A percentile compares a stretch with the other conserved stretches of the same genome.
Evolutionary conservation across 2,329 filamentous ascomycete species (phyloP).

Genomic region (Trichophyton equinum): DNA sequence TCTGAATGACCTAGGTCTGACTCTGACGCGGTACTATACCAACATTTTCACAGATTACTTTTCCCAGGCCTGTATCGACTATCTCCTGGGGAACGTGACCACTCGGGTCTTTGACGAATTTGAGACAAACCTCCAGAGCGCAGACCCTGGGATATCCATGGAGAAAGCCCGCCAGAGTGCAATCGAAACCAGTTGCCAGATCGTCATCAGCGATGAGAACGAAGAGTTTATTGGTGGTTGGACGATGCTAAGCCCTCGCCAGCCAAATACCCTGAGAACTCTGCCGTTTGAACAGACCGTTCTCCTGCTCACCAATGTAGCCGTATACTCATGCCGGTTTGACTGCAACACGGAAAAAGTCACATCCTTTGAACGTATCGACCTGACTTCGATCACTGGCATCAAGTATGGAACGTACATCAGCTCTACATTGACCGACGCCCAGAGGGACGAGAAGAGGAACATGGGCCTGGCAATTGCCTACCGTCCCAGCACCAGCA

Average conservation of each 20-base stretch:
- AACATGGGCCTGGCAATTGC: constrained; percentile 76
- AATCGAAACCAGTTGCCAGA: constrained; percentile 75
- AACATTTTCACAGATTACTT: constrained; percentile 99
- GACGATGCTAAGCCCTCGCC: constrained; percentile 68
- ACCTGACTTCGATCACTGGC: constrained; percentile 57
- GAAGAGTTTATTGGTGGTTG: constrained; percentile 84
- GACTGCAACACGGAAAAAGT: constrained; percentile 96
- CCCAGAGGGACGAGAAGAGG: constrained; percentile 61
- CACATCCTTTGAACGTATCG: constrained; percentile 75
- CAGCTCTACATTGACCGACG: constrained; percentile 67
- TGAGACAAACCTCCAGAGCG: constrained; percentile 81
- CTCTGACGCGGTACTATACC: constrained; percentile 59
- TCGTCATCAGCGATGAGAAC: constrained; percentile 68
- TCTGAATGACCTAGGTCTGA: constrained; percentile 79
- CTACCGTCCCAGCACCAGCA: constrained; percentile 59
- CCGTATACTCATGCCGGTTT: constrained; percentile 79
- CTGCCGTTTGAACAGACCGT: constrained; percentile 79
- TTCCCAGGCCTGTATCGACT: constrained; percentile 88
- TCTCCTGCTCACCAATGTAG: constrained; percentile 70
- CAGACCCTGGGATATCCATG: constrained; percentile 81
- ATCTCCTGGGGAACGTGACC: constrained; percentile 77
- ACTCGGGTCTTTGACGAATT: constrained; percentile 85
- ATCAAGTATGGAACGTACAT: constrained; percentile 80
- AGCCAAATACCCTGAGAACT: constrained; percentile 55
- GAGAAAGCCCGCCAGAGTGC: constrained; percentile 73